These are phyloP conservation scores for Trypanosomatidae sp. DNA, from an alignment of 208 protist species.

Conservation along the genomic window DNA sequence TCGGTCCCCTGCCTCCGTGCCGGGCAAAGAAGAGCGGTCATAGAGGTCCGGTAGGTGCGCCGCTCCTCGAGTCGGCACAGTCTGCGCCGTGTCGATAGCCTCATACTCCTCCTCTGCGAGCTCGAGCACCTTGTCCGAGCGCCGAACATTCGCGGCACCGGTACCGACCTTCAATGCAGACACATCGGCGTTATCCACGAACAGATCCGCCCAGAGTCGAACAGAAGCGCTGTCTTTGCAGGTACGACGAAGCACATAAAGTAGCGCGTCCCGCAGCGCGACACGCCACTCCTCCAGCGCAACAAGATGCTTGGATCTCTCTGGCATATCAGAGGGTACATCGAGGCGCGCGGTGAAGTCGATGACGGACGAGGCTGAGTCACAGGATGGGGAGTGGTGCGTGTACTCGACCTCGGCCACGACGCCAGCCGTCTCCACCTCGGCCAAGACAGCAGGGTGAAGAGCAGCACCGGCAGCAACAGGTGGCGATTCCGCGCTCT, in stretches of 20 bases:
- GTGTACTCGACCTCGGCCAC: slow-evolving; percentile 29
- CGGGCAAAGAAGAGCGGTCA: not conserved
- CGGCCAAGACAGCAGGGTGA: slow-evolving; percentile 40
- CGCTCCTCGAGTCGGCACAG: not conserved
- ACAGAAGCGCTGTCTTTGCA: not conserved
- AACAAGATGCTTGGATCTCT: slow-evolving; percentile 20
- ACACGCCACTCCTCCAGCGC: slow-evolving; percentile 42
- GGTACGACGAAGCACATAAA: slow-evolving; percentile 47
- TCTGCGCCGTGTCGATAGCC: not conserved
- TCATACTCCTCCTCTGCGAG: slow-evolving; percentile 35
- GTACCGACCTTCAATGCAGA: not conserved
- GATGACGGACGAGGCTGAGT: slow-evolving; percentile 7
- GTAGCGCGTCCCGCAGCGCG: slow-evolving; percentile 57
- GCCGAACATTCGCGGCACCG: not conserved
- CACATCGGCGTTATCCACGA: not conserved
- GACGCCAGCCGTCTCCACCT: slow-evolving; percentile 42
- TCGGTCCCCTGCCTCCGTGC: not conserved
- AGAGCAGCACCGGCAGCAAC: slow-evolving; percentile 12
- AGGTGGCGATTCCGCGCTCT: not conserved
- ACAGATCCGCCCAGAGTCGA: slow-evolving; percentile 9
- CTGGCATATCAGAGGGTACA: slow-evolving; percentile 30
- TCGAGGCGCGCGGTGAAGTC: slow-evolving; percentile 26
- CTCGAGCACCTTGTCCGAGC: slow-evolving; percentile 8
- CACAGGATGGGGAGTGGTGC: not conserved
- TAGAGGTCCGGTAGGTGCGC: no score